A percentile compares a stretch with the other conserved stretches of the same genome.
phyloP scores from a whole-genome alignment of 2,329 filamentous ascomycete species.

The Botrytis paeoniae region DNA sequence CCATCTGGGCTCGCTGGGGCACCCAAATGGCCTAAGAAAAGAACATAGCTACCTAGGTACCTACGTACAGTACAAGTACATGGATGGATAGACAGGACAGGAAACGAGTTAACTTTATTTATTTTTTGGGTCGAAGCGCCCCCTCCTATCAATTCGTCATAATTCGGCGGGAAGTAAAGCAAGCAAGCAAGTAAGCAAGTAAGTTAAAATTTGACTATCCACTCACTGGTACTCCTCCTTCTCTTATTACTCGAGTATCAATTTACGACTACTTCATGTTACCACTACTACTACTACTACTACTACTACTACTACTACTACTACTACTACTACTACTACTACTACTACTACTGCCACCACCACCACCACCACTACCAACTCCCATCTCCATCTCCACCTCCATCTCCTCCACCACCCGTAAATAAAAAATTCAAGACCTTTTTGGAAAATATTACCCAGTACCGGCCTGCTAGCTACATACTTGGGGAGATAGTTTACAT shows the following conservation, averaged over 20 bases:
- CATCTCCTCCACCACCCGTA: background rate
- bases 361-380: too few species aligned
- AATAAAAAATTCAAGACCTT: background rate
- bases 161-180: background rate
- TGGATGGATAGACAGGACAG: too few species aligned
- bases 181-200: background rate
- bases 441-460: background rate
- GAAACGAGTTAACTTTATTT: background rate
- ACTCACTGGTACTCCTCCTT: background rate
- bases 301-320: background rate
- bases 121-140: background rate
- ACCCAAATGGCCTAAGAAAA: background rate
- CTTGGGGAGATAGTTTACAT: too few species aligned
- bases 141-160: conserved; percentile 5
- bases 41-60: background rate
- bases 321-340: background rate
- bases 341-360: too few species aligned
- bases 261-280: background rate
- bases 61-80: background rate
- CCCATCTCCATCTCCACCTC: background rate
- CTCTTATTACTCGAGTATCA: background rate
- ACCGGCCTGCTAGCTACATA: background rate
- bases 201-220: background rate
- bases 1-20: background rate
- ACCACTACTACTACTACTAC: background rate